phyloP scores from a whole-genome alignment of 805 yeast genomes.

The Sugiyamaella boreocaroliniensis region DNA sequence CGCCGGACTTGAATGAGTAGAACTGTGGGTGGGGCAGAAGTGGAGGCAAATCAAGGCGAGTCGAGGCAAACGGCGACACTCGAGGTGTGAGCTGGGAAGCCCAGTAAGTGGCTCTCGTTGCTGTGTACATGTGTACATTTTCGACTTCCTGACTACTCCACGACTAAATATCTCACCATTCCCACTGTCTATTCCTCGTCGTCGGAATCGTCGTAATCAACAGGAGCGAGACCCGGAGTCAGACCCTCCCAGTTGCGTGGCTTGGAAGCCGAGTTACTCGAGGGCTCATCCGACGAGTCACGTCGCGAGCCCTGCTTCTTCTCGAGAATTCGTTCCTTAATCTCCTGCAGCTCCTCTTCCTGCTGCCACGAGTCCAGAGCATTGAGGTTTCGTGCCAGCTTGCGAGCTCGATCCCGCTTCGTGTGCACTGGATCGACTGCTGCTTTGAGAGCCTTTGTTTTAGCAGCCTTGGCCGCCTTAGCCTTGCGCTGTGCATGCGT shows the following conservation, averaged over 20 bases:
- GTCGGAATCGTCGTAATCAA: conserved; percentile 18
- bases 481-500: conserved; percentile 12
- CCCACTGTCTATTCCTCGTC: not conserved
- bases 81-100: no score
- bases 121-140: no score
- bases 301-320: conserved; percentile 2
- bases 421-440: conserved; percentile 1
- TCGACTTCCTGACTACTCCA: not conserved
- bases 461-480: conserved; percentile 14
- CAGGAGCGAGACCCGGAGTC: conserved; percentile 27
- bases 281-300: not conserved
- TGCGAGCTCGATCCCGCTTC: not conserved
- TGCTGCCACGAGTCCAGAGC: conserved; percentile 11
- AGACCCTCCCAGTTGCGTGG: conserved; percentile 14
- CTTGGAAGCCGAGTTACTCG: not conserved
- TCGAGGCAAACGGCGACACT: no score
- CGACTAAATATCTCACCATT: not conserved
- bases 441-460: conserved; percentile 13
- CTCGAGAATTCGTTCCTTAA: conserved; percentile 8
- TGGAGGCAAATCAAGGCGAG: no score
- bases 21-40: no score
- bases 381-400: conserved; percentile 5
- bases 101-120: no score
- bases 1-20: not conserved
- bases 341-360: conserved; percentile 10